Percentiles rank a stretch among this genome's conserved stretches.
phyloP scores from a whole-genome alignment of 768 basidiomycete genomes.

The Tricholoma terreum region DNA sequence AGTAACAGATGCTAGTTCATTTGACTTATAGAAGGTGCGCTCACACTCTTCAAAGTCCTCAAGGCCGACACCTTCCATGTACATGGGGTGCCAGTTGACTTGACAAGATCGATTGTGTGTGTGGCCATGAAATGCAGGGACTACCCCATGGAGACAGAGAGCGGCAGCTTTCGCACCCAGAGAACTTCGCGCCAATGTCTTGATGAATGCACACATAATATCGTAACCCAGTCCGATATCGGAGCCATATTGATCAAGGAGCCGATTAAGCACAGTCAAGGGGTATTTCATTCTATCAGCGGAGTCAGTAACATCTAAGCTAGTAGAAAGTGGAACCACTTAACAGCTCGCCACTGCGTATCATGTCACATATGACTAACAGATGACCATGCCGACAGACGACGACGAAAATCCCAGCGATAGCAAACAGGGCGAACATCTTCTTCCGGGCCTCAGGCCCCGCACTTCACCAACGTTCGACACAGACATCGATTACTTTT shows the following conservation, averaged over 20 bases:
- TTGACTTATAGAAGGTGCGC: constrained; percentile 24
- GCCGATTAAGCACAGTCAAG: constrained; percentile 18
- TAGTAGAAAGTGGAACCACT: background rate
- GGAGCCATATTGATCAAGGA: constrained; percentile 19
- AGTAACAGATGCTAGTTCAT: constrained; percentile 21
- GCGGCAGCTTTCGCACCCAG: constrained; percentile 12
- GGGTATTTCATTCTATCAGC: constrained; percentile 25
- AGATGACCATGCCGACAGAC: constrained; percentile 27
- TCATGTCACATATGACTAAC: constrained; percentile 21
- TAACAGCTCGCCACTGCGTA: background rate
- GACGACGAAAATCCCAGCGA: constrained; percentile 24
- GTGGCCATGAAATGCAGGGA: constrained; percentile 26
- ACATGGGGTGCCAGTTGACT: constrained; percentile 16
- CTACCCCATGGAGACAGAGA: constrained; percentile 7
- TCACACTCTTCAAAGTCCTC: constrained; percentile 30
- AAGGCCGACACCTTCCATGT: constrained; percentile 21
- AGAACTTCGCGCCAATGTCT: constrained; percentile 18
- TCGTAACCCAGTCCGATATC: constrained; percentile 25
- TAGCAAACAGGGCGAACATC: constrained; percentile 11
- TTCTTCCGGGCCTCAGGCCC: constrained; percentile 11
- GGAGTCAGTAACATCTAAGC: no score
- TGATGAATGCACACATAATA: constrained; percentile 26
- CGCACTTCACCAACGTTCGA: constrained; percentile 8
- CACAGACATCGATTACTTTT: constrained; percentile 12
- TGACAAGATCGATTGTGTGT: constrained; percentile 30